Base-by-base conservation (phyloP, 345 rosid genomes). In the Boechera stricta region DNA sequence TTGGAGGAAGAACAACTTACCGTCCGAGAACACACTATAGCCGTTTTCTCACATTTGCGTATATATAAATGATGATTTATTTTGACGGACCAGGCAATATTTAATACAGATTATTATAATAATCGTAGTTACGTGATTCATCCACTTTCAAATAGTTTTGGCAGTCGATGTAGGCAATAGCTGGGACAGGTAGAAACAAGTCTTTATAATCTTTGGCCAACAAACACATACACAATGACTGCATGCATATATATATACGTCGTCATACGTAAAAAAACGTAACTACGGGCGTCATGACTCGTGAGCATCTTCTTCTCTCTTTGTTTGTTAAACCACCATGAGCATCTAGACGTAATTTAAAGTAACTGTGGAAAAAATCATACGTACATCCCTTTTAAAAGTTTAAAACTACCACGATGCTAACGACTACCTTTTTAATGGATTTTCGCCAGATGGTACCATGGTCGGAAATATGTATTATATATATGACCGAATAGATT, bases 1-100 rank as follows among this genome's bases (percentile, higher is more conserved):
- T 39, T 33, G 57, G 29, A 78, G 57, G 58, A 78, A 67, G 69
- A 72, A 60, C 81, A 78, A 72, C 26, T 49, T 66, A 78, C 13
- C 73, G 58, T 78, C 55, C 48, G 32, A 72, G 11, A 15, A 71
- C 62, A 57, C 56, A 49, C 4, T 13, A 71, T 47, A 65, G 81
- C 61, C 81, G 4, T 28, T 64, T 51, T 52, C 39, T 28, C 69
- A 69, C 64, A 16, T 33, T 63, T 69, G 68, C 5, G 7, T 8
- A 47, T 77, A 38, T 33, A 54, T n/a, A 54, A 24, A 35, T 55
- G 2, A 33, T 45, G 7, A n/a, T 64, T 38, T 28, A n/a, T 18
- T 61, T 51, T 61, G 11, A 75, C 18, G 44, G 13, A 36, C 4
- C 24, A 36, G 3, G 36, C 10, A 3, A 67, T 28, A 28, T 2